These are phyloP conservation scores for Musa itinerans DNA, from an alignment of 176 grass and related monocot species.

Conservation along the genomic window DNA sequence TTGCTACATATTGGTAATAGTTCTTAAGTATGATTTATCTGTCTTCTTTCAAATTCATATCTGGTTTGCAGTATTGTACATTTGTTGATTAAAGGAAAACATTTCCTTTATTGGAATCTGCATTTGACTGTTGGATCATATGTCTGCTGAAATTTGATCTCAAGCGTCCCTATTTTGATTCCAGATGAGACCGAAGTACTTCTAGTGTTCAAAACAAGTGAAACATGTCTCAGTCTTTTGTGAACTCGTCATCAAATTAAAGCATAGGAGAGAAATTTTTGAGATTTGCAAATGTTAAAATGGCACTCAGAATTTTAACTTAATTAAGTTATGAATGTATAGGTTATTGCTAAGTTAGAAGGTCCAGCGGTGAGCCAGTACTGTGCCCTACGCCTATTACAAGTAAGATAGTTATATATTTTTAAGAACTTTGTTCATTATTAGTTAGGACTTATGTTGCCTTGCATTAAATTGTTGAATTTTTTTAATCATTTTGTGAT, in stretches of 20 bases:
- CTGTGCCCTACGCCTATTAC: slow-evolving; percentile 81
- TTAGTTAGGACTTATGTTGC: not conserved
- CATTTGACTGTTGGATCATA: not conserved
- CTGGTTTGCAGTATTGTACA: slow-evolving; percentile 6
- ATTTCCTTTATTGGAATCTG: not conserved
- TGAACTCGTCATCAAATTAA: too few relatives aligned
- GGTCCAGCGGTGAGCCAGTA: slow-evolving; percentile 92
- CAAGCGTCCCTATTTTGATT: not conserved
- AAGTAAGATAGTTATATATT: slow-evolving; percentile 49
- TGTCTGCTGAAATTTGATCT: not conserved
- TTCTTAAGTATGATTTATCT: not conserved
- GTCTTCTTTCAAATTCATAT: not conserved
- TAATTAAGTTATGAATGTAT: slow-evolving; percentile 20
- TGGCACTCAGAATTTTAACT: not conserved
- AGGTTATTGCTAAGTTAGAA: slow-evolving; percentile 99
- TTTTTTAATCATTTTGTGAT: slow-evolving; percentile 8
- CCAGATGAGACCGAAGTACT: not conserved
- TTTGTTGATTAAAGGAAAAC: not conserved
- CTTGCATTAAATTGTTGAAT: not conserved
- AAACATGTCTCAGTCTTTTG: too few relatives aligned
- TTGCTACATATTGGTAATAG: slow-evolving; percentile 90
- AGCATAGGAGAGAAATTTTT: not conserved
- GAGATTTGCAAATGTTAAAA: not conserved
- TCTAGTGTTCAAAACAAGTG: not conserved
- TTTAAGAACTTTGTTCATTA: slow-evolving; percentile 18